Evolutionary conservation across 176 grass and related monocot genomes (phyloP).

Genomic region (Eremochloa ophiuroides): DNA sequence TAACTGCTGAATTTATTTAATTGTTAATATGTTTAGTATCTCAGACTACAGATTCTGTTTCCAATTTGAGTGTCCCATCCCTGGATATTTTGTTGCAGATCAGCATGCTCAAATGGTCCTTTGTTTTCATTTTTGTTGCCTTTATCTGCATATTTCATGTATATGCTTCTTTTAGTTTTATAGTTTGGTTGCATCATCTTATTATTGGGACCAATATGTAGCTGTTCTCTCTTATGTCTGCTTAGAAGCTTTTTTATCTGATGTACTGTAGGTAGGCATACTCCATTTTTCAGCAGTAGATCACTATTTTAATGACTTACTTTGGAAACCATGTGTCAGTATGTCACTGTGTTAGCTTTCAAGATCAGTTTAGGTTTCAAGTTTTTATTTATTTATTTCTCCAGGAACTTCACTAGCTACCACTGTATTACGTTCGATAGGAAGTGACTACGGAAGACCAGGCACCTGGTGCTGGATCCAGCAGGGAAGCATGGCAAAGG

Average conservation of each 20-base stretch:
- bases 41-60: background rate
- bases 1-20: slow-evolving; percentile 7
- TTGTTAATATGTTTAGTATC: slow-evolving; percentile 2
- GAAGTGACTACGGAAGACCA: slow-evolving; percentile 67
- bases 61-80: background rate
- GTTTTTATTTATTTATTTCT: background rate
- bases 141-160: background rate
- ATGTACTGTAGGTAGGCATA: background rate
- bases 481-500: slow-evolving; percentile 74
- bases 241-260: background rate
- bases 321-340: background rate
- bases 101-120: background rate
- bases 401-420: slow-evolving; percentile 82
- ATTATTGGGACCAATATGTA: background rate
- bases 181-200: background rate
- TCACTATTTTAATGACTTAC: background rate
- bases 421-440: slow-evolving; percentile 75
- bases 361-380: background rate
- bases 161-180: background rate
- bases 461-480: slow-evolving; percentile 95
- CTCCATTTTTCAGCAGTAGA: slow-evolving; percentile 1
- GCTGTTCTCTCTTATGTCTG: background rate
- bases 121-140: background rate
- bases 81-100: background rate
- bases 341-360: background rate